Evolutionary conservation across 768 basidiomycete genomes (phyloP), one percentile per base, ranked within the genome.

Genomic region (Boletus coccyginus): DNA sequence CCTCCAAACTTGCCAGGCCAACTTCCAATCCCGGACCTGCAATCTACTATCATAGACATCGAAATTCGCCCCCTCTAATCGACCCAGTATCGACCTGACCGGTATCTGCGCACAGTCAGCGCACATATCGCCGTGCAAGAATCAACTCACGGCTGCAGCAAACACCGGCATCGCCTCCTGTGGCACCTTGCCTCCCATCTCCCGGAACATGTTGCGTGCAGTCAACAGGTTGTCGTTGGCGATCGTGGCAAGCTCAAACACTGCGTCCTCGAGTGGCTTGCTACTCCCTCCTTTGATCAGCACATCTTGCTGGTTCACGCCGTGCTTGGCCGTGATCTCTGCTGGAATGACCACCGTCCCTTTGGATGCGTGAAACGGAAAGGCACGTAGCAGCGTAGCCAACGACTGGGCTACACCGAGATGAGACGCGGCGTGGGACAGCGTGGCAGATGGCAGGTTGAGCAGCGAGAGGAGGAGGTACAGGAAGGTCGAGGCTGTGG

Each of bases 361-460:
- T 45, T 84, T 80, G 46, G 81, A 82, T 14, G 84, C 86, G 67
- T 94, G 91, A 64, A 82, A 92, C 11, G 91, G 88, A 33, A 93
- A 74, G 7, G 84, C 87, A 42, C 92, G 85, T 51, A 94, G 77
- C 54, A 92, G 79, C 13, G 85, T 90, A 7, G 80, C 66, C 45
- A 91, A 75, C 32, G 85, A 87, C 64, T 88, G 85, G 5, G 92
- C 86, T 4, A 82, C 74, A 11, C 92, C 92, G 16, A 94, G 75
- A 68, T 94, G 92, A 8, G 90, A 93, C 2, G 86, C 88, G 2
- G 88, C 88, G 71, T 92, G 91, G 7, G 87, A 84, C 21, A 87
- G 68, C 5, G 77, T 76, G 9, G 81, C 79, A 31, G 81, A 82
- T 13, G 80, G 78, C 19, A 86, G 71, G 24, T 79, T 75, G 53